Percentiles rank a stretch among this genome's conserved stretches.
Conservation (phyloP, 2,329 filamentous ascomycete genomes). For the Herpotrichia juniperi region DNA sequence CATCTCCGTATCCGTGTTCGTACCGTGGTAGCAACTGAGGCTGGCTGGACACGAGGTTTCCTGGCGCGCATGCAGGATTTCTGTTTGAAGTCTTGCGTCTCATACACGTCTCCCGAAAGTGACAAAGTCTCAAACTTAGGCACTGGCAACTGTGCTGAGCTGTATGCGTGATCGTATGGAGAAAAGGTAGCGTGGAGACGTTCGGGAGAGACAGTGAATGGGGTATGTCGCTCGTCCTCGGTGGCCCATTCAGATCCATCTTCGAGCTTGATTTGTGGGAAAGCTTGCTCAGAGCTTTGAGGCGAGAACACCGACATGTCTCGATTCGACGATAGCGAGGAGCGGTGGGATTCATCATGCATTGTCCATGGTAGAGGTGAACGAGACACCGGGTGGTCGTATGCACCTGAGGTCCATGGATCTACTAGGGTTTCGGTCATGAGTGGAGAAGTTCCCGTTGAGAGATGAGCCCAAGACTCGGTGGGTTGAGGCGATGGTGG, state of each 20-base stretch:
- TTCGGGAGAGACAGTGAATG: conserved; percentile 41
- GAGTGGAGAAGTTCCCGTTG: conserved; percentile 33
- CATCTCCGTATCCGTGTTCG: conserved; percentile 21
- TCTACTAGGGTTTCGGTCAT: conserved; percentile 37
- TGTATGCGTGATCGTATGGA: conserved; percentile 32
- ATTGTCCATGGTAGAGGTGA: conserved; percentile 39
- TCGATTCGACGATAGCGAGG: conserved; percentile 39
- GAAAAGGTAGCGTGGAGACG: conserved; percentile 29
- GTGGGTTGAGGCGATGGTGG: conserved; percentile 44
- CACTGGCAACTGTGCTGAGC: conserved; percentile 18
- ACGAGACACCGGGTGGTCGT: conserved; percentile 38
- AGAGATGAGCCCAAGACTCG: conserved; percentile 38
- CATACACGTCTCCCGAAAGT: conserved; percentile 20
- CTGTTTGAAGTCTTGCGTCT: conserved; percentile 13
- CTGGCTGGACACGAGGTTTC: conserved; percentile 17
- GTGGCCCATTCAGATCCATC: conserved; percentile 33
- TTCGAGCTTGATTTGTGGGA: conserved; percentile 36
- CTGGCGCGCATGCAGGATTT: conserved; percentile 16
- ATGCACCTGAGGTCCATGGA: conserved; percentile 37
- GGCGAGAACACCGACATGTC: conserved; percentile 44
- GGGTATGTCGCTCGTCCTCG: conserved; percentile 19
- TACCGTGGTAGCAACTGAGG: conserved; percentile 7
- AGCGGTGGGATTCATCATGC: conserved; percentile 38
- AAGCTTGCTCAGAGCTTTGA: conserved; percentile 33
- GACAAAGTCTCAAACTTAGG: conserved; percentile 23